Evolutionary conservation across 768 basidiomycete species (phyloP).

Genomic region (Mrakia gelida): DNA sequence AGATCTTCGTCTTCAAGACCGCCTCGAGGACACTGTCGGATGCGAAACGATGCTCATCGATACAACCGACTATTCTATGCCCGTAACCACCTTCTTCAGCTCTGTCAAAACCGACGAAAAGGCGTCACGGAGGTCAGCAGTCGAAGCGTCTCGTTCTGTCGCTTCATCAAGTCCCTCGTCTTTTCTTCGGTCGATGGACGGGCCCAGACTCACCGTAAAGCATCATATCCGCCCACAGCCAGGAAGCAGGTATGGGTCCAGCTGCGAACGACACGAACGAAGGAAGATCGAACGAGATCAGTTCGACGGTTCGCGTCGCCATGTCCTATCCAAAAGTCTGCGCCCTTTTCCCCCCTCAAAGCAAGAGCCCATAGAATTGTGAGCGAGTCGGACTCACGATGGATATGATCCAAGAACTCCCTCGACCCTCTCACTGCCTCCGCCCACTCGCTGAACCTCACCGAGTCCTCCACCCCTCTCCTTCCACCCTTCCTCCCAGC

Average conservation of each 20-base stretch:
- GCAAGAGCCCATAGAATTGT: too few species aligned
- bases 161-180: background rate
- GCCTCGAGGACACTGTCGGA: too few species aligned
- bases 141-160: background rate
- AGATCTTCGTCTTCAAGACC: too few species aligned
- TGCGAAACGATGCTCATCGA: too few species aligned
- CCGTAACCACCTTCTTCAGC: constrained; percentile 1
- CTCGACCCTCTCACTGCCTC: constrained; percentile 4
- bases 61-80: background rate
- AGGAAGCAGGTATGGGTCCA: constrained; percentile 16
- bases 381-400: constrained; percentile 3
- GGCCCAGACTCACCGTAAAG: constrained; percentile 31
- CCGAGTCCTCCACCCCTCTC: background rate
- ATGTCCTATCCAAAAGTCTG: background rate
- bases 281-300: background rate
- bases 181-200: background rate
- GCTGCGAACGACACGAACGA: background rate
- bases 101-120: background rate
- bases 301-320: background rate
- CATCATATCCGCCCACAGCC: constrained; percentile 32
- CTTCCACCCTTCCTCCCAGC: background rate
- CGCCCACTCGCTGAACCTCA: constrained; percentile 22
- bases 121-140: background rate
- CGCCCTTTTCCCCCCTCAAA: too few species aligned
- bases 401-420: constrained; percentile 31